Evolutionary conservation across 2,329 filamentous ascomycete species (phyloP).

Genomic region (Phyllosticta capitalensis): DNA sequence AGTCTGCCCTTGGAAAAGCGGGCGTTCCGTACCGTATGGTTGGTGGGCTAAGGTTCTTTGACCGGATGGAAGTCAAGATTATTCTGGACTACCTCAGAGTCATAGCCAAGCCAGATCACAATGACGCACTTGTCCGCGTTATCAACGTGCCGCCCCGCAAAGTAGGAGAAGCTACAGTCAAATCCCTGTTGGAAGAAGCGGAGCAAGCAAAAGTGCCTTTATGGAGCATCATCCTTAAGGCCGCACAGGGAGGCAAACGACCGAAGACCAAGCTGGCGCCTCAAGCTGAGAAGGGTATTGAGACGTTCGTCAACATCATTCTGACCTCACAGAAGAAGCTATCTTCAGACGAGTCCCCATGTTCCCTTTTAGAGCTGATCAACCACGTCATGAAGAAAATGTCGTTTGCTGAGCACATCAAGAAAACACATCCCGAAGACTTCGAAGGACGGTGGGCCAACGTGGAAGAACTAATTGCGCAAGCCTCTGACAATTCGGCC

Average conservation of each 20-base stretch:
- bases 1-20: conserved; percentile 67
- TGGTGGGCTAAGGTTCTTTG: conserved; percentile 83
- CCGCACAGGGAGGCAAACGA: conserved; percentile 42
- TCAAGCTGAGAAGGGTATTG: conserved; percentile 47
- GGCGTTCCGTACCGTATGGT: conserved; percentile 90
- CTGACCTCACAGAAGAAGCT: conserved; percentile 48
- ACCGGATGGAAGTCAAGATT: conserved; percentile 79
- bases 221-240: conserved; percentile 62
- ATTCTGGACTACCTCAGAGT: conserved; percentile 82
- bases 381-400: conserved; percentile 54
- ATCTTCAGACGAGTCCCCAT: conserved; percentile 28
- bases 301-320: conserved; percentile 50
- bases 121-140: conserved; percentile 72
- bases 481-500: conserved; percentile 61
- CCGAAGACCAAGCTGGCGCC: conserved; percentile 47
- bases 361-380: conserved; percentile 40
- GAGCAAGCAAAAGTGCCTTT: conserved; percentile 59
- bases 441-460: conserved; percentile 77
- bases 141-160: conserved; percentile 77
- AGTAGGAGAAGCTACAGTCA: conserved; percentile 71
- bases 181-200: conserved; percentile 65
- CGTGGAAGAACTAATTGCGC: conserved; percentile 73
- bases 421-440: conserved; percentile 61
- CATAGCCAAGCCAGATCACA: conserved; percentile 75
- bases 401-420: conserved; percentile 63